These are phyloP conservation scores for Dioscorea zingiberensis DNA, from an alignment of 106 monocot species.

Conservation along the genomic window DNA sequence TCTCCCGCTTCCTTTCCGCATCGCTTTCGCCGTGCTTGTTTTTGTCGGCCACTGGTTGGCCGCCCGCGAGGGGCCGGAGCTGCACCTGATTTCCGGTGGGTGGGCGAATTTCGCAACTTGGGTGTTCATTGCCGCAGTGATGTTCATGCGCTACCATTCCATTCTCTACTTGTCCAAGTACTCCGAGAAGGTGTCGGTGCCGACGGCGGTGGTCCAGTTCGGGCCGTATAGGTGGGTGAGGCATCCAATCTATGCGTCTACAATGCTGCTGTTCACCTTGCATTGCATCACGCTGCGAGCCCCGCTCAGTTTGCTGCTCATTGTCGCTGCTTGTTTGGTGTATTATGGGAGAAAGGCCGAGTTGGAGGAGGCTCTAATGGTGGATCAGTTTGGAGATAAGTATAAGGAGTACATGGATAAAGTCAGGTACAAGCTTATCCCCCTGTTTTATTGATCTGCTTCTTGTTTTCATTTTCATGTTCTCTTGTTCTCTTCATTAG, in stretches of 20 bases:
- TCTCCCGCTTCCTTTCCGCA: conserved; percentile 19
- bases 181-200: conserved; percentile 63
- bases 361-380: conserved; percentile 60
- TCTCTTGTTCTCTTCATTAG: too few species aligned
- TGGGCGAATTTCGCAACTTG: conserved; percentile 52
- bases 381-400: conserved; percentile 50
- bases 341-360: conserved; percentile 75
- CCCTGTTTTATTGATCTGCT: conserved; percentile 42
- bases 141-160: conserved; percentile 72
- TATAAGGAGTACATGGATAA: conserved; percentile 58
- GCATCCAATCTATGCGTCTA: conserved; percentile 68
- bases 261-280: conserved; percentile 52
- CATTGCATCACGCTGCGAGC: conserved; percentile 56
- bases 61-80: conserved; percentile 48
- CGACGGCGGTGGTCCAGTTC: conserved; percentile 62
- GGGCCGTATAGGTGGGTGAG: conserved; percentile 78
- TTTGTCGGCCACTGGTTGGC: conserved; percentile 63
- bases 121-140: conserved; percentile 32
- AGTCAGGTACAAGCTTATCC: conserved; percentile 74
- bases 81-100: conserved; percentile 58
- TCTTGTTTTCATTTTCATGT: neutral
- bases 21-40: conserved; percentile 35
- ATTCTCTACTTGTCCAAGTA: conserved; percentile 62
- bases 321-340: conserved; percentile 34
- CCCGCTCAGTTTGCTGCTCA: conserved; percentile 43